Conservation (phyloP, 2,329 filamentous ascomycete genomes). For the Aspergillus hortae region DNA sequence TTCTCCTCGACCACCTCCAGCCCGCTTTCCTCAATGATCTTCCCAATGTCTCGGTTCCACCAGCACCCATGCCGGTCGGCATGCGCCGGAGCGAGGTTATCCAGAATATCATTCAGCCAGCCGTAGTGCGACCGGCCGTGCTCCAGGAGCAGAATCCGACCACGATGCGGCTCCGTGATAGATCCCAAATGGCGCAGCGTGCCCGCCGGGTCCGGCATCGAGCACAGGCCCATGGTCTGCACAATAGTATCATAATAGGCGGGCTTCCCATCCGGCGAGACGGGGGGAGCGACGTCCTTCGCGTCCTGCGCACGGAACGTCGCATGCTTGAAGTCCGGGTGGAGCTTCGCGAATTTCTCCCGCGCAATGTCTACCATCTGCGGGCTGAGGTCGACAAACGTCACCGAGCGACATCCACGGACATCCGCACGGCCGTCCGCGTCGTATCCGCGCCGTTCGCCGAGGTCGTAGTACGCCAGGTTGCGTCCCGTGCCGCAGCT, state of each 20-base stretch:
- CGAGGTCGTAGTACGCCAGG: slow-evolving; percentile 43
- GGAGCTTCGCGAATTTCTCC: slow-evolving; percentile 39
- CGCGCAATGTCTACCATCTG: slow-evolving; percentile 47
- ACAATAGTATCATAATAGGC: slow-evolving; percentile 45
- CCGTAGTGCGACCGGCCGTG: slow-evolving; percentile 47
- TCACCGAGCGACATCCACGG: slow-evolving; percentile 39
- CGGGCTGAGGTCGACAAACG: slow-evolving; percentile 47
- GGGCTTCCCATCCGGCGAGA: neutral
- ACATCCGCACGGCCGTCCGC: slow-evolving; percentile 27
- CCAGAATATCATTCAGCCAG: slow-evolving; percentile 47
- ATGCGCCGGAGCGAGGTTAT: slow-evolving; percentile 46
- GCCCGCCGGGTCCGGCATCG: slow-evolving; percentile 41
- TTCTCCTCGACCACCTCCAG: slow-evolving; percentile 46
- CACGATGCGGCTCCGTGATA: slow-evolving; percentile 37
- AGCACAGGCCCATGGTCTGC: slow-evolving; percentile 51
- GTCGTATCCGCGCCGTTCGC: slow-evolving; percentile 30
- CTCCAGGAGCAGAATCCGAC: slow-evolving; percentile 47
- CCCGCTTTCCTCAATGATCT: slow-evolving; percentile 46
- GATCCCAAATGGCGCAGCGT: slow-evolving; percentile 40
- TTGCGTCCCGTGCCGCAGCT: slow-evolving; percentile 51
- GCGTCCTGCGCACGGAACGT: slow-evolving; percentile 37
- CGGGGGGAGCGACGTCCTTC: slow-evolving; percentile 22
- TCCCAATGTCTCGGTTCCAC: slow-evolving; percentile 51
- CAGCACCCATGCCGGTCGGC: slow-evolving; percentile 51
- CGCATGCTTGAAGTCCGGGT: slow-evolving; percentile 31